Evolutionary conservation across 106 monocot species (phyloP).

Genomic region (Dendrobium catenatum): DNA sequence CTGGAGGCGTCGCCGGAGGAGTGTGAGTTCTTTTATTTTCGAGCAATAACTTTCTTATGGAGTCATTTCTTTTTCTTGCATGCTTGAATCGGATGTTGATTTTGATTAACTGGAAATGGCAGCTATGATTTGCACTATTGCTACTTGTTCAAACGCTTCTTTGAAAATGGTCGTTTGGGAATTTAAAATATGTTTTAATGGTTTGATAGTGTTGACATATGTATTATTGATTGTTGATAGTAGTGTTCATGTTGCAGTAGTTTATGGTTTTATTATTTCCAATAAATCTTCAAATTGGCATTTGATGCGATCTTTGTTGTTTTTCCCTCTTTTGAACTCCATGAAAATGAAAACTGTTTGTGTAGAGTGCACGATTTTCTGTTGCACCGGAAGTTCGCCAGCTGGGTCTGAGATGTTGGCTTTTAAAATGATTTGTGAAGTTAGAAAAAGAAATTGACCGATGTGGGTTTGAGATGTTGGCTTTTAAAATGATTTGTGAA

Average conservation of each 20-base stretch:
- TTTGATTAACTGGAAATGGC: neutral
- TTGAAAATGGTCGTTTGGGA: neutral
- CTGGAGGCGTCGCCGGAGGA: conserved; percentile 95
- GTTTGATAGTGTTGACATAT: neutral
- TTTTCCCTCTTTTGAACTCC: neutral
- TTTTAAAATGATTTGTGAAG: too few relatives aligned
- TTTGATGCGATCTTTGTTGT: neutral
- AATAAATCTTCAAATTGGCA: neutral
- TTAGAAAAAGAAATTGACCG: too few relatives aligned
- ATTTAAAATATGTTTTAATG: neutral
- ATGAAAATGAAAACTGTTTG: neutral
- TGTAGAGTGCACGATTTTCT: neutral
- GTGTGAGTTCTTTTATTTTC: conserved; percentile 41
- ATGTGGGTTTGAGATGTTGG: too few relatives aligned
- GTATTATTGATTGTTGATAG: neutral
- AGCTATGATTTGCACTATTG: neutral
- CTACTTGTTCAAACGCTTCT: neutral
- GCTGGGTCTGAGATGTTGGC: neutral
- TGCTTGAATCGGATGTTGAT: neutral
- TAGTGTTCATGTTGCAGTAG: neutral
- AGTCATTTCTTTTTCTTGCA: neutral
- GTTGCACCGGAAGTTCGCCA: neutral
- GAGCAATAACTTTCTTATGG: neutral
- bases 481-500: too few relatives aligned
- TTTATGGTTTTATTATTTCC: neutral